Evolutionary conservation across 345 rosid genomes (phyloP).

Genomic region (Garcia nutans): DNA sequence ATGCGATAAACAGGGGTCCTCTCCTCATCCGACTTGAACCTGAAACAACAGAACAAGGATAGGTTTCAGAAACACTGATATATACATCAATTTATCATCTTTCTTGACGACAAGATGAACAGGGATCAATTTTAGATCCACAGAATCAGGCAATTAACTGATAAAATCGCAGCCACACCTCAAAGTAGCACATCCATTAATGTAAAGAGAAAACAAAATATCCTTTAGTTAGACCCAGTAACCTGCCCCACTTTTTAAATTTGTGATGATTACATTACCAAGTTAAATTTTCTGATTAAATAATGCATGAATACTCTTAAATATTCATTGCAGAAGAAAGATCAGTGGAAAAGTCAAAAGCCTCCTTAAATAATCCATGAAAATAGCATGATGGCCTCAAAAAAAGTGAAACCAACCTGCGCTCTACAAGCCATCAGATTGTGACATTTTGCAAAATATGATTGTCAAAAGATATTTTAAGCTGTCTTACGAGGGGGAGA

Average conservation of each 20-base stretch:
- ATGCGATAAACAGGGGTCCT: conserved; percentile 80
- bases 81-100: not conserved
- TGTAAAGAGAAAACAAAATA: not conserved
- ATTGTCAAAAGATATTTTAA: too few species aligned
- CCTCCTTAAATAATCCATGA: not conserved
- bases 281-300: not conserved
- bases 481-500: too few species aligned
- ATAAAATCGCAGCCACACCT: not conserved
- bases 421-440: too few species aligned
- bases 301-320: too few species aligned
- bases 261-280: not conserved
- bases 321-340: not conserved
- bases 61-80: not conserved
- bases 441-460: too few species aligned
- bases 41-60: conserved; percentile 25
- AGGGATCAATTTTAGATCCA: not conserved
- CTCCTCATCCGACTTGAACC: conserved; percentile 98
- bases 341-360: not conserved
- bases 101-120: not conserved
- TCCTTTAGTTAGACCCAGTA: too few species aligned
- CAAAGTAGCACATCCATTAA: not conserved
- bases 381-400: too few species aligned
- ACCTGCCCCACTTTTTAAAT: not conserved
- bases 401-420: not conserved
- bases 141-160: not conserved